Conservation (phyloP, 495 filamentous ascomycete genomes). For the Monascus purpureus region DNA sequence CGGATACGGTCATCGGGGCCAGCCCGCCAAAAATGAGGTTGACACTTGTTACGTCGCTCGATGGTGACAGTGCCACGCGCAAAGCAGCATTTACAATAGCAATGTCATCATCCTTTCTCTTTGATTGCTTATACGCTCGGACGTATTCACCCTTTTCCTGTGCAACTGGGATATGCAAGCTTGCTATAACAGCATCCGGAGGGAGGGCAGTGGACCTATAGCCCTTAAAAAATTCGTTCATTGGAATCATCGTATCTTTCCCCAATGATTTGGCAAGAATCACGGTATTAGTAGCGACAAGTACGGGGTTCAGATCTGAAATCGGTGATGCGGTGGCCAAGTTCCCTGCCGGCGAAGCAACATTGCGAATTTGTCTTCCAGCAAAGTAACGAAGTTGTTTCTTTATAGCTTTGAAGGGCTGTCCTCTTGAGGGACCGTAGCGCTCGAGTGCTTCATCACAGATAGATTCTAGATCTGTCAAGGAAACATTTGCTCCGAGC, state of each 20-base stretch:
- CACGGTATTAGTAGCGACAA: slow-evolving; percentile 73
- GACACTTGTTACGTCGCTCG: slow-evolving; percentile 50
- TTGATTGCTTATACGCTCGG: slow-evolving; percentile 84
- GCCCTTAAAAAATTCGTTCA: slow-evolving; percentile 84
- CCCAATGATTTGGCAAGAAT: slow-evolving; percentile 62
- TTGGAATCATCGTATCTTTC: slow-evolving; percentile 66
- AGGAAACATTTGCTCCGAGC: slow-evolving; percentile 79
- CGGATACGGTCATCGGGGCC: slow-evolving; percentile 74
- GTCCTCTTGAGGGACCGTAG: slow-evolving; percentile 58
- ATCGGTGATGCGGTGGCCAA: slow-evolving; percentile 92
- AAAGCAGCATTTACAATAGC: slow-evolving; percentile 85
- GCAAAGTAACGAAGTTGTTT: slow-evolving; percentile 69
- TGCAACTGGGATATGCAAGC: slow-evolving; percentile 69
- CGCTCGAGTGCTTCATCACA: slow-evolving; percentile 64
- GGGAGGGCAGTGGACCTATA: slow-evolving; percentile 79
- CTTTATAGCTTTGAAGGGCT: slow-evolving; percentile 40
- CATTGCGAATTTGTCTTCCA: slow-evolving; percentile 89
- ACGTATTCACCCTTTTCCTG: slow-evolving; percentile 35
- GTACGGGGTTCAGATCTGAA: slow-evolving; percentile 89
- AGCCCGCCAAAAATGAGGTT: slow-evolving; percentile 84
- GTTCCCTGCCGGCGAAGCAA: slow-evolving; percentile 91
- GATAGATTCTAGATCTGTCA: slow-evolving; percentile 55
- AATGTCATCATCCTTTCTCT: slow-evolving; percentile 94
- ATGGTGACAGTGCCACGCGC: slow-evolving; percentile 50
- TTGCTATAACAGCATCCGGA: slow-evolving; percentile 69